Evolutionary conservation across 2,329 filamentous ascomycete genomes (phyloP).

Genomic region (Penicillium sp.): DNA sequence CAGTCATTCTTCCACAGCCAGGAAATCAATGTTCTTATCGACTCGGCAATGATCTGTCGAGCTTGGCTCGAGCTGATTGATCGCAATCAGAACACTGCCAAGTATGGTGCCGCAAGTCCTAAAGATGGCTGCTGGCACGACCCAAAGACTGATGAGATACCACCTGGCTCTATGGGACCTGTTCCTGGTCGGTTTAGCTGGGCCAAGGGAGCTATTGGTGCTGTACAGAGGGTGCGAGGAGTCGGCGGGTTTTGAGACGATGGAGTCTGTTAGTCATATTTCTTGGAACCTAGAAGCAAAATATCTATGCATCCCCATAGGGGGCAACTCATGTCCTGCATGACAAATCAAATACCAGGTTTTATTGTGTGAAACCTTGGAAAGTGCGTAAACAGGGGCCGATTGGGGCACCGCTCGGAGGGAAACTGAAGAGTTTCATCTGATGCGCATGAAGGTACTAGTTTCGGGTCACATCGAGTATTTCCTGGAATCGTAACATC

Average conservation of each 20-base stretch:
- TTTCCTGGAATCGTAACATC: no score
- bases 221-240: slow-evolving; percentile 59
- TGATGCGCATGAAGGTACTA: no score
- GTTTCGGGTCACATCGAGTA: no score
- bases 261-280: not conserved
- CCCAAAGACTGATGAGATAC: slow-evolving; percentile 46
- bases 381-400: no score
- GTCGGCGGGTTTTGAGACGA: slow-evolving; percentile 53
- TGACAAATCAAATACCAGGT: no score
- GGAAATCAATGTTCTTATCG: slow-evolving; percentile 75
- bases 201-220: slow-evolving; percentile 60
- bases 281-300: not conserved
- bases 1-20: slow-evolving; percentile 78
- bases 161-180: slow-evolving; percentile 53
- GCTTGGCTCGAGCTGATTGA: slow-evolving; percentile 64
- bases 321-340: not conserved
- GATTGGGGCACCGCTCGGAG: no score
- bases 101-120: slow-evolving; percentile 56
- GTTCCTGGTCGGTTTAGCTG: slow-evolving; percentile 59
- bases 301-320: no score
- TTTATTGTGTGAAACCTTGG: no score
- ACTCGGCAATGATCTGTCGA: slow-evolving; percentile 61
- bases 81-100: slow-evolving; percentile 67
- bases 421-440: no score
- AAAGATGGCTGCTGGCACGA: slow-evolving; percentile 67